Percentiles rank a stretch among this genome's conserved stretches.
These are phyloP conservation scores for Trichosporon ovoides DNA, from an alignment of 1,284 basidiomycete species.

Conservation along the genomic window DNA sequence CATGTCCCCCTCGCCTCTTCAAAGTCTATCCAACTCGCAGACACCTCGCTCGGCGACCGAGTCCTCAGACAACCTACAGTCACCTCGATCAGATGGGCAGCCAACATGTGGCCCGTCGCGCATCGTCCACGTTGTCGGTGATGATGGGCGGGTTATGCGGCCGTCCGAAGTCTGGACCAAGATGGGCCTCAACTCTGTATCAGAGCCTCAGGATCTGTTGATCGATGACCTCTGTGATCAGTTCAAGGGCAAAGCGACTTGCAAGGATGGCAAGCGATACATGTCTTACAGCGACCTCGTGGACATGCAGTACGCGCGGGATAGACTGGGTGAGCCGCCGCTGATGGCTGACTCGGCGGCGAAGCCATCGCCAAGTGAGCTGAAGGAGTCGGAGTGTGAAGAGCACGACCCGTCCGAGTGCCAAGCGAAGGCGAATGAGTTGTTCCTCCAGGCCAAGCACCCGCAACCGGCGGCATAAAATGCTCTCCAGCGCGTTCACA, in stretches of 20 bases:
- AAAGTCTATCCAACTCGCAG: slow-evolving; percentile 25
- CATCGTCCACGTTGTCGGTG: slow-evolving; percentile 35
- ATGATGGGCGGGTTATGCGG: slow-evolving; percentile 38
- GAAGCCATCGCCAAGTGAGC: neutral
- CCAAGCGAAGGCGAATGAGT: slow-evolving; percentile 20
- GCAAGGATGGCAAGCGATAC: slow-evolving; percentile 36
- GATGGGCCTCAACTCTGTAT: slow-evolving; percentile 29
- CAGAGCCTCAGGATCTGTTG: slow-evolving; percentile 34
- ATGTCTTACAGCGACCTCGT: slow-evolving; percentile 21
- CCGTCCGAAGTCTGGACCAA: slow-evolving; percentile 42
- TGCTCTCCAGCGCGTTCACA: neutral
- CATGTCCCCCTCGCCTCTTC: slow-evolving; percentile 43
- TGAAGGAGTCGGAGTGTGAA: slow-evolving; percentile 3
- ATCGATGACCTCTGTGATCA: slow-evolving; percentile 48
- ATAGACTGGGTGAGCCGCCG: neutral
- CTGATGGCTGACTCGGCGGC: neutral
- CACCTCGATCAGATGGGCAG: slow-evolving; percentile 17
- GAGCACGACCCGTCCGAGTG: slow-evolving; percentile 16
- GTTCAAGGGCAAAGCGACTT: slow-evolving; percentile 45
- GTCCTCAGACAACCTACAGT: slow-evolving; percentile 18
- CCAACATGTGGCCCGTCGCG: slow-evolving; percentile 12
- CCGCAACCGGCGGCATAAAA: neutral
- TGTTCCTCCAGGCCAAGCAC: slow-evolving; percentile 16
- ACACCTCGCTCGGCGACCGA: slow-evolving; percentile 23
- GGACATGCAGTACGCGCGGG: slow-evolving; percentile 10